A percentile compares a stretch with the other conserved stretches of the same genome.
Evolutionary conservation across 805 yeast species (phyloP).

Genomic region (Sungouiella thailandica): DNA sequence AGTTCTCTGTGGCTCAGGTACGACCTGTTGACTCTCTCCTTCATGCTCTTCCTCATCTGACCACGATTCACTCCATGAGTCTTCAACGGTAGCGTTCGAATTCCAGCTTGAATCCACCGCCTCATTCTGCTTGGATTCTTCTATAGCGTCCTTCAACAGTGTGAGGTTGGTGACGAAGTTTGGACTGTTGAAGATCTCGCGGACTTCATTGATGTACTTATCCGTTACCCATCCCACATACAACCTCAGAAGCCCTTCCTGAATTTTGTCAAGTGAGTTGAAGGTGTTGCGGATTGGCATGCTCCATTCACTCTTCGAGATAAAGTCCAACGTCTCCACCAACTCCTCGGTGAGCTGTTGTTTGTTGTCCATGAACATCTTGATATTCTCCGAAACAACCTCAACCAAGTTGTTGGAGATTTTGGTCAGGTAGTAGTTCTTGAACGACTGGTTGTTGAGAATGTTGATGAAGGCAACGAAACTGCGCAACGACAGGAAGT

Average conservation of each 20-base stretch:
- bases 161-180: constrained; percentile 3
- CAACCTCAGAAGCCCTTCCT: constrained; percentile 22
- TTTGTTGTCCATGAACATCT: constrained; percentile 14
- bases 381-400: constrained; percentile 27
- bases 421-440: constrained; percentile 22
- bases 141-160: constrained; percentile 7
- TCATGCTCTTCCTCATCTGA: background rate
- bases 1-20: too few species aligned
- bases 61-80: constrained; percentile 7
- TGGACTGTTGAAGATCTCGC: constrained; percentile 14
- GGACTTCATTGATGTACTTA: constrained; percentile 26
- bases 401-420: constrained; percentile 26
- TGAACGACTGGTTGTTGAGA: constrained; percentile 18
- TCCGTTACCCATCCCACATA: constrained; percentile 29
- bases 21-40: too few species aligned
- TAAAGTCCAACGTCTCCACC: constrained; percentile 14
- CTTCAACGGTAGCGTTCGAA: constrained; percentile 1
- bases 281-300: constrained; percentile 17
- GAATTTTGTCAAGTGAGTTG: constrained; percentile 13
- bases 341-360: constrained; percentile 16
- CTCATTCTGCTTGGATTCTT: constrained; percentile 13
- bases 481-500: constrained; percentile 20
- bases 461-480: constrained; percentile 29
- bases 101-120: background rate
- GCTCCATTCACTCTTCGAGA: constrained; percentile 21